These are phyloP conservation scores for Nitzschia sp. DNA, from an alignment of 108 stramenopile genomes.

Conservation along the genomic window DNA sequence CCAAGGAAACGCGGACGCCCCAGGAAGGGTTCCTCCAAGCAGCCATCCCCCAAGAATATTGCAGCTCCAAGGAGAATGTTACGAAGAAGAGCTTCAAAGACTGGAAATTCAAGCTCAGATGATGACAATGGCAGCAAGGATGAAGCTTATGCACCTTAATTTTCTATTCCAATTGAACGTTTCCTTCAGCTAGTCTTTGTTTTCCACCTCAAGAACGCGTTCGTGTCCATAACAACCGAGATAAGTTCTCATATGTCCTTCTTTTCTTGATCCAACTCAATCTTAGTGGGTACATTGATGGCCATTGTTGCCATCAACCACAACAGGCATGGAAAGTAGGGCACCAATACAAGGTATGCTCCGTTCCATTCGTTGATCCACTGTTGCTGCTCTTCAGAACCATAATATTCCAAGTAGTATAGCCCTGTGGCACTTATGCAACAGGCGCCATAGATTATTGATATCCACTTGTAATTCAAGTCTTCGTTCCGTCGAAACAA, in stretches of 20 bases:
- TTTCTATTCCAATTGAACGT: no score
- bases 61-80: background rate
- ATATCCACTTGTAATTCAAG: conserved; percentile 25
- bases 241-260: background rate
- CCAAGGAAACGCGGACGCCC: background rate
- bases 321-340: conserved; percentile 18
- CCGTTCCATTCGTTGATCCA: conserved; percentile 3
- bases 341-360: conserved; percentile 18
- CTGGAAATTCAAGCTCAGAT: background rate
- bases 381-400: background rate
- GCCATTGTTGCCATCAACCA: background rate
- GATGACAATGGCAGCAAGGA: conserved; percentile 1
- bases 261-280: background rate
- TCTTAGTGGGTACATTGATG: background rate
- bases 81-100: background rate
- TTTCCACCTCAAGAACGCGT: no score
- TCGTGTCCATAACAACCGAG: no score
- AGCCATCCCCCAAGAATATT: background rate
- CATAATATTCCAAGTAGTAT: conserved; percentile 5
- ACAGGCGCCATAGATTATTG: conserved; percentile 1
- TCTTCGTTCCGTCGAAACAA: conserved; percentile 6
- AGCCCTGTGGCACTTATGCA: background rate
- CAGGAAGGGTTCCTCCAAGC: background rate
- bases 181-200: no score
- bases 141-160: no score